Base-by-base conservation (phyloP, 1,284 basidiomycete species). In the Ganoderma multipileum region DNA sequence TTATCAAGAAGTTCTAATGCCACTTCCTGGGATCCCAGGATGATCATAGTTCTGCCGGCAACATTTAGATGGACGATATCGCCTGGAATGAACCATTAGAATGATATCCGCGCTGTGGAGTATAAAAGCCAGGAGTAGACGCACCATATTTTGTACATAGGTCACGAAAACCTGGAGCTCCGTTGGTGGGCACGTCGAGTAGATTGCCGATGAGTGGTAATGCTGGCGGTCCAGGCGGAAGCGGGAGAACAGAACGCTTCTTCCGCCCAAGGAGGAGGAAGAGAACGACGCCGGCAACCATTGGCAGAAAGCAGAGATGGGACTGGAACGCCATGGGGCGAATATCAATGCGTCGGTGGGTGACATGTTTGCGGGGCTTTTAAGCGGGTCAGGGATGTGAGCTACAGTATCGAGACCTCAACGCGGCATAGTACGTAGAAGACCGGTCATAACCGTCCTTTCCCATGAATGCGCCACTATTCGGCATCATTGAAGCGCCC, bases 181-280 rank as follows among this genome's bases (percentile, higher is more conserved):
- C 38, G 33, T 64, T 54, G 1, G n/a, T 64, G 14, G 63, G 63
- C 26, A 64, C 18, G 30, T 64, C 38, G 12, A 64, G 54, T 5
- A 54, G 41, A 33, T 65, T 68, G n/a, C 67, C 63, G 8, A 68
- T 61, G 60, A 68, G 39, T 3, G 67, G 67, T 3, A 68, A 63
- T 1, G 50, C 28, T 2, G 23, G 47, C 11, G 67, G 67, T 1
- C 67, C 67, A 8, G 67, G 67, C 4, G 67, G 67, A 14, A 68
- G 60, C 4, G 63, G 63, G 3, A 65, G 41, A 59, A 26, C 7
- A 3, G 58, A 41, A 20, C 44, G 23, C 20, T 14, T 28, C 47
- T 14, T 50, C 23, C 36, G 33, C 9, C 12, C 7, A 5, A 39
- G 55, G 5, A n/a, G 20, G 18, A 63, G 33, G 26, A 41, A 14